Base-by-base conservation (phyloP, 2,329 filamentous ascomycete species). In the Catunica adiposa region DNA sequence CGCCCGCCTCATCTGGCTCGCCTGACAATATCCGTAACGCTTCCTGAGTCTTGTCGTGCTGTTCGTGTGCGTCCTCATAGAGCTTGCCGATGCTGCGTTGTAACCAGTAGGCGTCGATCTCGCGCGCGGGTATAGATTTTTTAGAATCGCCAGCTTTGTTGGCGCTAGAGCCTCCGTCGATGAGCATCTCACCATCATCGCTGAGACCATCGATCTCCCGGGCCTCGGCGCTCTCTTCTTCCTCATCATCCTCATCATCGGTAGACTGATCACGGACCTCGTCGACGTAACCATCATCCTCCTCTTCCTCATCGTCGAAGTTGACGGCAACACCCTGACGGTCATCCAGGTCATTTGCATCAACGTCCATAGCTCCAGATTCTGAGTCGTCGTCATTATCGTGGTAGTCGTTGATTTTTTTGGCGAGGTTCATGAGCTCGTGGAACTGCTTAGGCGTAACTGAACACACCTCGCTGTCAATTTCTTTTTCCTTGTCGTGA, bases 391-490 rank as follows among this genome's bases (percentile, higher is more conserved):
- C 90, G 61, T 97, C 90, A 66, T 97, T 89, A 40, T 86, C 86
- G 68, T 97, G 86, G 68, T 97, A 98, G 67, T 98, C 92, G 52
- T 92, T 98, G 60, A 98, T 95, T 71, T 98, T 98, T 73, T 98
- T 98, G 61, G 89, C 88, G 46, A 98, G 73, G 65, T 96, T 98
- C 56, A 97, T 83, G 61, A 98, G 72, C 70, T 97, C 90, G 66
- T 97, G 97, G 72, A 97, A 98, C 67, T 95, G 84, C 66, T 96
- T 94, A 1, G 87, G 79, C 51, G 77, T 83, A 73, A 96, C 81
- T 37, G 78, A 78, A n/a, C 90, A 92, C 44, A 98, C 69, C 58
- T 97, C 81, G 61, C 97, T 92, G 63, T 98, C 92, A 46, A 97
- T 81, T 67, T 96, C 89, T 70, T 89, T 95, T 74, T 98, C 98